Evolutionary conservation across 257 asterid genomes (phyloP).

Genomic region (Cinchona pubescens): DNA sequence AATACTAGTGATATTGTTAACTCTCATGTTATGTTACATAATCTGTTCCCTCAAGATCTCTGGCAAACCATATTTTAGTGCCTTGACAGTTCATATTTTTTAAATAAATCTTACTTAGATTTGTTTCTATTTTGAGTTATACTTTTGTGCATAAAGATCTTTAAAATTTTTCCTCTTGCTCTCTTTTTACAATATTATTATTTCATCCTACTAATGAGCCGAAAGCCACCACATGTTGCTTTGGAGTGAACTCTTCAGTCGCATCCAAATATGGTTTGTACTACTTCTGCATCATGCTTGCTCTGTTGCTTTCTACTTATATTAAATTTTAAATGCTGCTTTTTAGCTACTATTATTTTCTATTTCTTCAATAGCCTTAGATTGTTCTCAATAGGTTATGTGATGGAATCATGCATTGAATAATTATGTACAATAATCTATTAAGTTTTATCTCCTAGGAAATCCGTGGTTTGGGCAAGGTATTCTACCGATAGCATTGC

Average conservation of each 20-base stretch:
- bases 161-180: slow-evolving; percentile 15
- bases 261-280: slow-evolving; percentile 91
- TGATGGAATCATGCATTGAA: slow-evolving; percentile 96
- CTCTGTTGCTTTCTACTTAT: neutral
- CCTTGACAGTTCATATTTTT: neutral
- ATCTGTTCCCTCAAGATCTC: no score
- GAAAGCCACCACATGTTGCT: slow-evolving; percentile 98
- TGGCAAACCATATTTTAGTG: neutral
- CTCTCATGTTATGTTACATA: no score
- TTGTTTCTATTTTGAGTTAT: neutral
- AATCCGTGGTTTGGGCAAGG: no score
- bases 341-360: neutral
- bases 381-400: slow-evolving; percentile 56
- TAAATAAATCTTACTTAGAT: neutral
- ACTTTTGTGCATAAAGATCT: neutral
- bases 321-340: neutral
- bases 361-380: slow-evolving; percentile 10
- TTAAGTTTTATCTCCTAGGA: no score
- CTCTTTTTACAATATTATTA: slow-evolving; percentile 74
- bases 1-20: no score
- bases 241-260: slow-evolving; percentile 96
- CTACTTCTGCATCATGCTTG: slow-evolving; percentile 6
- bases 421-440: no score
- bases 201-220: slow-evolving; percentile 92
- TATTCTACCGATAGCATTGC: no score